Evolutionary conservation across 306 rosid species (phyloP), one percentile per base, ranked within the genome.

Genomic region (Prunus davidiana): DNA sequence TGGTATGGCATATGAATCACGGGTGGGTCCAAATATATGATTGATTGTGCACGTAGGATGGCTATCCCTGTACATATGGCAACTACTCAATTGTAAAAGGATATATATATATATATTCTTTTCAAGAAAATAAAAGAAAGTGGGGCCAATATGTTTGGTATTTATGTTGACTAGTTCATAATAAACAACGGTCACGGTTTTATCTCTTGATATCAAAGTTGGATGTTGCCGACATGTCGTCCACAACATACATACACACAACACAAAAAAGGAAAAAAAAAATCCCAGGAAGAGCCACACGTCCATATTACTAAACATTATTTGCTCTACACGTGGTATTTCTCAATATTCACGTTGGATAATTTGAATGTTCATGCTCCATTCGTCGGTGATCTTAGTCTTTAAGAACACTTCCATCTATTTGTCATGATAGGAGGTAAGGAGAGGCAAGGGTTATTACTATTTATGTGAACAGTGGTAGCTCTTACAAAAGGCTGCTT

Each of bases 401-500:
- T 30, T 30, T 30, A 30, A 28, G 4, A 28, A 0, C 30, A 28
- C 0, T 28, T 28, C 0, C 3, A 28, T 3, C 0, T 3, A 28
- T 28, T 28, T 28, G 3, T 2, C 4, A 28, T 28, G 30, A 0
- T 0, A 28, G 0, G 0, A 2, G 30, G 3, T 3, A 28, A 28
- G 4, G 6, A 1, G 34, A 32, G 34, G 6, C 0, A 32, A 32
- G 0, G 1, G 32, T 3, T 30, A 6, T 30, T 30, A 4, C 1
- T 30, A 4, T 30, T 30, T 0, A 30, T 0, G 0, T 30, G 6
- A 30, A 4, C 4, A 30, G 34, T 30, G 0, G 34, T 0, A 32
- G 34, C 0, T 0, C 0, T 32, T 32, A 0, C 1, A 32, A 32
- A 32, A 32, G 6, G 0, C 0, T 32, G 4, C 0, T 32, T 32